A percentile compares a stretch with the other conserved stretches of the same genome.
Conservation (phyloP, 2,329 filamentous ascomycete genomes). For the Ciborinia camelliae region DNA sequence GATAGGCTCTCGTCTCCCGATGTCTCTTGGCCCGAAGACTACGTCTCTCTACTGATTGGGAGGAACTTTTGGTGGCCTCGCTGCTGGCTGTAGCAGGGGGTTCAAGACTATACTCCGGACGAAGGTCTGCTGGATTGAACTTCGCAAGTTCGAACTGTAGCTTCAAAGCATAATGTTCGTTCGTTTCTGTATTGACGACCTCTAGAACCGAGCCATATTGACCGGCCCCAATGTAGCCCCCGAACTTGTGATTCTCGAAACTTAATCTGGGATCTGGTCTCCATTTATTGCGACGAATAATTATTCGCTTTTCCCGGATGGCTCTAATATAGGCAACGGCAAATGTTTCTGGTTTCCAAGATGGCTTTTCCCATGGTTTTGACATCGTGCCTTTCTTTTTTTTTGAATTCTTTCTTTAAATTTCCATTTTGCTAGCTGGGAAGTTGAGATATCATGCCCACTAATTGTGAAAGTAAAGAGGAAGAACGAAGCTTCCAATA, state of each 20-base stretch:
- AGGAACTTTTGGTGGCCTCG: background rate
- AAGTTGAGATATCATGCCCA: too few relatives aligned
- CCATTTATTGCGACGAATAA: constrained; percentile 10
- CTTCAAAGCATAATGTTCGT: constrained; percentile 9
- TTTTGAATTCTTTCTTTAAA: background rate
- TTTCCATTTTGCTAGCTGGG: background rate
- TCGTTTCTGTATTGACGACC: background rate
- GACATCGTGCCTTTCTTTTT: background rate
- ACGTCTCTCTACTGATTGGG: background rate
- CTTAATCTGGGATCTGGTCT: background rate
- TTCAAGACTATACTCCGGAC: background rate
- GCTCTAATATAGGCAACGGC: background rate
- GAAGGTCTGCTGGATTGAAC: background rate
- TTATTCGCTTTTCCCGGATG: background rate
- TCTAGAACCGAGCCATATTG: background rate
- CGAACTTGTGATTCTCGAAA: background rate
- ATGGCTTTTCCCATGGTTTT: background rate
- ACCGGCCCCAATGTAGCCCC: background rate
- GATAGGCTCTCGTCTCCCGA: background rate
- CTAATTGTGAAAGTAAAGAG: too few relatives aligned
- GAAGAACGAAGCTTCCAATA: too few relatives aligned
- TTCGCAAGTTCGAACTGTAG: background rate
- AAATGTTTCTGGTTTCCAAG: background rate
- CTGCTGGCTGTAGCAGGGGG: background rate
- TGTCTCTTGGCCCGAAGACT: constrained; percentile 6